These are phyloP conservation scores for Cladorrhinum sp. DNA, from an alignment of 2,329 filamentous ascomycete species.

Conservation along the genomic window DNA sequence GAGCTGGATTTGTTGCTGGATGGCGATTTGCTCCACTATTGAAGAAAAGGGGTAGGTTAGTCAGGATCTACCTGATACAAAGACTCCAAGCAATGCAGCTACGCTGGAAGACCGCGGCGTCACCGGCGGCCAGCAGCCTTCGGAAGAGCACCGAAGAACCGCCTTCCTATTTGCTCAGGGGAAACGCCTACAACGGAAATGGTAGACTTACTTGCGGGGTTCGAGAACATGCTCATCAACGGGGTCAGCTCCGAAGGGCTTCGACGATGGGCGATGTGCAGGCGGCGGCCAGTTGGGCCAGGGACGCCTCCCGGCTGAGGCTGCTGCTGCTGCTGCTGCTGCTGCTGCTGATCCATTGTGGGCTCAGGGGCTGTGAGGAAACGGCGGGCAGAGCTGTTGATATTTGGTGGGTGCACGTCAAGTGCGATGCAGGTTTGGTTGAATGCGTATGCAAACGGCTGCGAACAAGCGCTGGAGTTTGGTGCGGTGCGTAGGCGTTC, in stretches of 20 bases:
- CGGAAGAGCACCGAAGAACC: background rate
- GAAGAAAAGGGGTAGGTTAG: constrained; percentile 26
- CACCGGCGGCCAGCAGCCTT: background rate
- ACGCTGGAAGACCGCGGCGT: constrained; percentile 7
- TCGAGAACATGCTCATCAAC: constrained; percentile 86
- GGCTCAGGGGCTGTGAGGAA: constrained; percentile 25
- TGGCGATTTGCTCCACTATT: constrained; percentile 91
- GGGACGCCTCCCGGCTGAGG: constrained; percentile 55
- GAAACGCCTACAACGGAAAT: constrained; percentile 1
- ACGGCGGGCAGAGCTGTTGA: constrained; percentile 10
- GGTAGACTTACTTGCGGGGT: constrained; percentile 58
- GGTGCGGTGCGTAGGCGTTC: background rate
- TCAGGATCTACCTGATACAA: constrained; percentile 3
- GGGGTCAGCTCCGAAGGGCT: constrained; percentile 97
- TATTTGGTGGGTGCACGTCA: constrained; percentile 39
- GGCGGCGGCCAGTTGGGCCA: constrained; percentile 79
- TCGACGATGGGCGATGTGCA: constrained; percentile 95
- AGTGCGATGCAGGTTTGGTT: constrained; percentile 41
- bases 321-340: constrained; percentile 60
- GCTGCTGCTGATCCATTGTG: constrained; percentile 61
- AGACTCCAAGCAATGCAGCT: constrained; percentile 17
- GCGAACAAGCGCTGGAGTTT: constrained; percentile 1
- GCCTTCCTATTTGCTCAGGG: background rate
- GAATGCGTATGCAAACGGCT: constrained; percentile 18
- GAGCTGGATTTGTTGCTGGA: constrained; percentile 97